Evolutionary conservation across 2,329 filamentous ascomycete genomes (phyloP).

Genomic region (Knufia petricola): DNA sequence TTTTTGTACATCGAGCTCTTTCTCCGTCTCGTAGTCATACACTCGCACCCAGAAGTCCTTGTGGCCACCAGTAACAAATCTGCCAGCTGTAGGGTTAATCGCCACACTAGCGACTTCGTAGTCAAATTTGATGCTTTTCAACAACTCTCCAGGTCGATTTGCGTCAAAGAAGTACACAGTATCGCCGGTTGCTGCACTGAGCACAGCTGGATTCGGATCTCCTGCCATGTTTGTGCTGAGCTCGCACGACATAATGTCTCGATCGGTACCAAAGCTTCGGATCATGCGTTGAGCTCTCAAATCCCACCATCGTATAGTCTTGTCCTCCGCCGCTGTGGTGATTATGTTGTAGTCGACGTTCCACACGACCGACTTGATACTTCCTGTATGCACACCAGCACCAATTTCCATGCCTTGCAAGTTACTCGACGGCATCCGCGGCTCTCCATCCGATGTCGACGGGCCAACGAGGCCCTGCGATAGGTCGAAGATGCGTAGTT

Average conservation of each 20-base stretch:
- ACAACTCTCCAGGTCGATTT: conserved; percentile 52
- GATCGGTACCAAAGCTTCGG: conserved; percentile 68
- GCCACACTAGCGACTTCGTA: conserved; percentile 88
- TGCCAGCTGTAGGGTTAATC: conserved; percentile 68
- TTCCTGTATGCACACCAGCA: conserved; percentile 67
- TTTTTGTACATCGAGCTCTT: conserved; percentile 85
- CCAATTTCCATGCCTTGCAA: conserved; percentile 59
- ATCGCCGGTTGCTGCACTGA: conserved; percentile 91
- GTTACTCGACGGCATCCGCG: conserved; percentile 29
- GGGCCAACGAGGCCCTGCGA: conserved; percentile 40
- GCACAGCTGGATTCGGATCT: conserved; percentile 60
- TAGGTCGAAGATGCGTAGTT: conserved; percentile 86
- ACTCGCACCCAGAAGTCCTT: conserved; percentile 95
- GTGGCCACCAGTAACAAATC: conserved; percentile 81
- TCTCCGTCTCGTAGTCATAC: conserved; percentile 75
- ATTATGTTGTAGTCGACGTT: conserved; percentile 77
- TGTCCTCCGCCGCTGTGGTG: conserved; percentile 83
- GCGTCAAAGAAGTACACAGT: conserved; percentile 88
- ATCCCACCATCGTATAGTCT: conserved; percentile 91
- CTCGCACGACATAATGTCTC: conserved; percentile 84
- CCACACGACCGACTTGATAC: conserved; percentile 97
- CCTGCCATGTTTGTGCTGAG: conserved; percentile 58
- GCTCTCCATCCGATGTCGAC: conserved; percentile 31
- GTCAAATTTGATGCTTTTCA: conserved; percentile 70
- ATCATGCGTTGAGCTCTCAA: conserved; percentile 66